These are phyloP conservation scores for Leccinum subtestaceum DNA, from an alignment of 768 basidiomycete species.

Conservation along the genomic window DNA sequence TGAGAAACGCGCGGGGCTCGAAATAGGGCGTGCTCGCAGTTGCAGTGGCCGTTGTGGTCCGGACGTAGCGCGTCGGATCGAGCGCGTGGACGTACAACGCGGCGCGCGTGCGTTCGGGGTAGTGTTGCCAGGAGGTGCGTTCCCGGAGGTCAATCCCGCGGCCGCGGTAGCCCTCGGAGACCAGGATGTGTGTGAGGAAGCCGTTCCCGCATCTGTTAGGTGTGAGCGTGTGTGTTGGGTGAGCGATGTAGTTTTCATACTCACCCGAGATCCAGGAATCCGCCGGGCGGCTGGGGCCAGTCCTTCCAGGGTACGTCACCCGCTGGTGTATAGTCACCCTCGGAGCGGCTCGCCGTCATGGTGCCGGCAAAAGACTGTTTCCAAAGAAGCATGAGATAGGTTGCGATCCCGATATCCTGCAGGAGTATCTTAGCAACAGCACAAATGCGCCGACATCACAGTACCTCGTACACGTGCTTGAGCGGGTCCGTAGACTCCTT, in stretches of 20 bases:
- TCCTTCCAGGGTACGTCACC: slow-evolving; percentile 50
- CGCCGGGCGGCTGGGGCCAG: slow-evolving; percentile 80
- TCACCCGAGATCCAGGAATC: slow-evolving; percentile 88
- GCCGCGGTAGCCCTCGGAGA: slow-evolving; percentile 80
- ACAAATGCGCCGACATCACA: background rate
- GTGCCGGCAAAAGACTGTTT: slow-evolving; percentile 54
- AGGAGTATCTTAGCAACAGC: background rate
- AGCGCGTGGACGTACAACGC: slow-evolving; percentile 68
- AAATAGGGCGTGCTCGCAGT: slow-evolving; percentile 27
- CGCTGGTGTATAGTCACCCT: background rate
- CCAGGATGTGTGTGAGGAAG: slow-evolving; percentile 83
- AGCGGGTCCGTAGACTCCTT: slow-evolving; percentile 79
- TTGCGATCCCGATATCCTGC: slow-evolving; percentile 93
- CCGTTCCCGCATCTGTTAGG: slow-evolving; percentile 73
- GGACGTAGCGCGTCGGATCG: slow-evolving; percentile 45
- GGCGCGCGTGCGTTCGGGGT: slow-evolving; percentile 59
- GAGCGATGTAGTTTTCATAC: slow-evolving; percentile 14
- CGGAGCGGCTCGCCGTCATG: background rate
- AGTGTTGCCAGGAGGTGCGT: slow-evolving; percentile 80
- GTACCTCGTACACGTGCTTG: slow-evolving; percentile 88
- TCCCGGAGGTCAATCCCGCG: slow-evolving; percentile 84
- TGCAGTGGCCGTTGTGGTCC: background rate
- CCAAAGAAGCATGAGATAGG: slow-evolving; percentile 91
- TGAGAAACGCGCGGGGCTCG: slow-evolving; percentile 61
- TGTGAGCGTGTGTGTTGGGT: background rate